A percentile compares a stretch with the other conserved stretches of the same genome.
These are phyloP conservation scores for Neophaeococcomyces mojaviensis DNA, from an alignment of 2,329 filamentous ascomycete genomes.

Conservation along the genomic window DNA sequence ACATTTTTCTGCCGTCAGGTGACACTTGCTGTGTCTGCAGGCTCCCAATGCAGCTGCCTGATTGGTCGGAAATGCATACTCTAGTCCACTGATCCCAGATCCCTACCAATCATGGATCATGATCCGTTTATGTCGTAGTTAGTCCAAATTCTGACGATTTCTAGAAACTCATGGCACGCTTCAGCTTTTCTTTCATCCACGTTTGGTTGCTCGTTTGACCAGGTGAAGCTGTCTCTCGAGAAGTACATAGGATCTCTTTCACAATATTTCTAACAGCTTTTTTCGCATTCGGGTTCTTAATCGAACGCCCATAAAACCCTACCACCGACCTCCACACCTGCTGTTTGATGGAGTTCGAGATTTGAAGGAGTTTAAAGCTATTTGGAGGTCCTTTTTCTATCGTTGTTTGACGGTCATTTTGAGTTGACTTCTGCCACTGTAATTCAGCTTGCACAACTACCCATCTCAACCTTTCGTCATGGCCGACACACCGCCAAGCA, in stretches of 20 bases:
- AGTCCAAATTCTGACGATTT: background rate
- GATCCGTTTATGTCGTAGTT: background rate
- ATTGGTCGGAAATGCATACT: background rate
- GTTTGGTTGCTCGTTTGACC: too few relatives aligned
- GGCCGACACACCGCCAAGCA: conserved; percentile 14
- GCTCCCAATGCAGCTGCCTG: background rate
- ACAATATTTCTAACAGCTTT: too few relatives aligned
- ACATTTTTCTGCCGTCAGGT: too few relatives aligned
- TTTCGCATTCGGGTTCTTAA: too few relatives aligned
- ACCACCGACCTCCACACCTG: background rate
- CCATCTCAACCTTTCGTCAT: conserved; percentile 8
- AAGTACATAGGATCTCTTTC: too few relatives aligned
- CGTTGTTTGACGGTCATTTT: background rate
- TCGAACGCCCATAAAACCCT: too few relatives aligned
- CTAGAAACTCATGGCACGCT: too few relatives aligned
- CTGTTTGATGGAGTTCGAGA: background rate
- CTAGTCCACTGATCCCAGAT: too few relatives aligned
- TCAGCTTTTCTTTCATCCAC: too few relatives aligned
- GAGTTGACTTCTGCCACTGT: background rate
- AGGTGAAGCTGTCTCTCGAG: too few relatives aligned
- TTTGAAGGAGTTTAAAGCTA: background rate
- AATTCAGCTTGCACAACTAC: background rate
- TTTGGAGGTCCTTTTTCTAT: background rate
- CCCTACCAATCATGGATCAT: background rate
- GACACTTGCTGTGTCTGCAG: too few relatives aligned